Conservation (phyloP, 495 filamentous ascomycete genomes). For the Astrothelium subdiscretum region DNA sequence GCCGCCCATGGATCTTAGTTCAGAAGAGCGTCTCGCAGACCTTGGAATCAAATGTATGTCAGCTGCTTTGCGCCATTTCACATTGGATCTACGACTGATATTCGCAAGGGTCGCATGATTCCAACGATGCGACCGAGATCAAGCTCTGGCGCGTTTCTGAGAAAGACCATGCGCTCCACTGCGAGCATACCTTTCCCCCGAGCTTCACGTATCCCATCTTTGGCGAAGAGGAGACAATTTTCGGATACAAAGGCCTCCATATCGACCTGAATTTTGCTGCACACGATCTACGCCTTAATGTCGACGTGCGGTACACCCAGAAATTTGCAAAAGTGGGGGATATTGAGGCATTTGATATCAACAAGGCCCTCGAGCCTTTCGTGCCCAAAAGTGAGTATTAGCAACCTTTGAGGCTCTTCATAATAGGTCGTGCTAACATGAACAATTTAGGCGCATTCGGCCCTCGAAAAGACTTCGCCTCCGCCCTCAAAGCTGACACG, state of each 20-base stretch:
- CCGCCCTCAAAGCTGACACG: not conserved
- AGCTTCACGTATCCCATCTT: slow-evolving; percentile 87
- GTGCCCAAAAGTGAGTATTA: slow-evolving; percentile 50
- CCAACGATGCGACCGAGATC: not conserved
- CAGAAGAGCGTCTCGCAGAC: not conserved
- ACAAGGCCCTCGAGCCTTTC: slow-evolving; percentile 51
- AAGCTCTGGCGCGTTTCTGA: not conserved
- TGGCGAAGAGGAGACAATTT: slow-evolving; percentile 79
- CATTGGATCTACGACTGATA: not conserved
- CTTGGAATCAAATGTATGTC: not conserved
- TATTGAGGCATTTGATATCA: slow-evolving; percentile 54
- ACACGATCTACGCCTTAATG: slow-evolving; percentile 64
- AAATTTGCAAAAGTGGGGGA: slow-evolving; percentile 66
- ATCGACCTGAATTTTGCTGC: slow-evolving; percentile 70
- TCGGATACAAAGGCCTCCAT: slow-evolving; percentile 72
- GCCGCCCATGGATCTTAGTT: not conserved
- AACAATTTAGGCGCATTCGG: not conserved
- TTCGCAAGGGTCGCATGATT: not conserved
- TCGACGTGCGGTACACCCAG: slow-evolving; percentile 58
- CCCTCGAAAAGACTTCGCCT: not conserved
- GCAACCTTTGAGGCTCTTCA: not conserved
- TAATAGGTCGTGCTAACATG: not conserved
- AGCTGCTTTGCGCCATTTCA: not conserved
- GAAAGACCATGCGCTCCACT: not conserved
- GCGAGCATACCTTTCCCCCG: slow-evolving; percentile 53